Base-by-base conservation (phyloP, 345 rosid species). In the Lumnitzera racemosa region DNA sequence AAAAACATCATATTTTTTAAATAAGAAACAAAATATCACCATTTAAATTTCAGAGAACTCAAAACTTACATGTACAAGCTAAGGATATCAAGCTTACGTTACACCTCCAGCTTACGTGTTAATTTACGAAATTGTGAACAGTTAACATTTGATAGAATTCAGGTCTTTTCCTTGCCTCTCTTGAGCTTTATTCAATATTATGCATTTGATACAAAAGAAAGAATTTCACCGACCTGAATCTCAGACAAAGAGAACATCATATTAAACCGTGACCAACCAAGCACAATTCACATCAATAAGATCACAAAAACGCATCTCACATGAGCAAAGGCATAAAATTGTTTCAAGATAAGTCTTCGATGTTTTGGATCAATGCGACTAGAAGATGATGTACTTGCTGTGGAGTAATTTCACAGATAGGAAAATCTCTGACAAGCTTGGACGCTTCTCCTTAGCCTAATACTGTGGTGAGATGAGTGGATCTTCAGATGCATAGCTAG, bases 221-320 rank as follows among this genome's bases (percentile, higher is more conserved):
- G 51, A 51, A 64, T 41, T 13, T 55, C n/a, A 66, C 72, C 54
- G 68, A 91, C 98, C 87, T 79, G 76, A 63, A 85, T 75, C 67
- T 89, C 96, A 65, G 89, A 74, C 53, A 87, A 74, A 41, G 96
- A 83, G 56, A 91, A 66, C 66, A 73, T 78, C 78, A 76, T 72
- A 87, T 55, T 56, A 80, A 79, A 74, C 92, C 90, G 56, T 55
- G 61, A 59, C 98, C 98, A 49, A 66, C 95, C 91, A 91, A 71
- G 76, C 78, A 61, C 73, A 70, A 65, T 66, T 66, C 53, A 72
- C 62, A 29, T 64, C 68, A 59, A 60, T 66, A 70, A 70, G 72
- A 41, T 64, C 55, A 65, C 63, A 64, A 68, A 64, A 25, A 54
- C 56, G 68, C 79, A 71, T 83, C 78, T 79, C 58, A 60, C 78